phyloP scores from a whole-genome alignment of 139 green algal genomes.

The Coelastrella sp. region DNA sequence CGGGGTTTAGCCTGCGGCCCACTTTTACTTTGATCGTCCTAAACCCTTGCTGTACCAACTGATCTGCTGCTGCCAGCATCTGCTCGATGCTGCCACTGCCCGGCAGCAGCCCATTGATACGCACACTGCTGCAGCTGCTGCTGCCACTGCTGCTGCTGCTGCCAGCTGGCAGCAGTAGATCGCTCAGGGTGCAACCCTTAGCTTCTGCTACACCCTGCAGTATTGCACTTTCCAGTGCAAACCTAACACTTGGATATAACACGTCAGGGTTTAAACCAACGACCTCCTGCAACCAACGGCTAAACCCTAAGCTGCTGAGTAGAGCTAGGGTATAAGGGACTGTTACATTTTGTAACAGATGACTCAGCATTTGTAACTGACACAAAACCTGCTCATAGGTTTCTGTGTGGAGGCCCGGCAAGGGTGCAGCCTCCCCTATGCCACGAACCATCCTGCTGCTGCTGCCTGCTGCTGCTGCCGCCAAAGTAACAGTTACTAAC shows the following conservation, averaged over 20 bases:
- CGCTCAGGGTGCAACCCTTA: conserved; percentile 14
- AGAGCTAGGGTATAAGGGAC: conserved; percentile 61
- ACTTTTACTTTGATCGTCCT: conserved; percentile 94
- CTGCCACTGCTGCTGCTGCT: conserved; percentile 51
- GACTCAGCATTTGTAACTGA: conserved; percentile 69
- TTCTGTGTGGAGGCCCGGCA: conserved; percentile 92
- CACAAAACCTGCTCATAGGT: conserved; percentile 66
- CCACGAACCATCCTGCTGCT: conserved; percentile 39
- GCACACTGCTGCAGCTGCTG: conserved; percentile 26
- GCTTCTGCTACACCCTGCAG: conserved; percentile 73
- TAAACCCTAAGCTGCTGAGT: conserved; percentile 58
- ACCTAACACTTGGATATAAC: conserved; percentile 55
- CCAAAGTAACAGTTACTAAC: conserved; percentile 62
- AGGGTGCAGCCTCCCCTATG: conserved; percentile 74
- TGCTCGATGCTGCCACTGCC: conserved; percentile 18
- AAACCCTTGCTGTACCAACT: conserved; percentile 65
- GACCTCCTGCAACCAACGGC: conserved; percentile 67
- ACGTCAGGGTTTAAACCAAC: conserved; percentile 56
- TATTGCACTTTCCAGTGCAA: conserved; percentile 84
- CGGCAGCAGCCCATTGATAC: conserved; percentile 66
- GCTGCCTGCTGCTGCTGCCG: conserved; percentile 2
- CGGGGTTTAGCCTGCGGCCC: conserved; percentile 56
- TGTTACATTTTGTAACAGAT: conserved; percentile 21
- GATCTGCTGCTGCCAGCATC: conserved; percentile 36
- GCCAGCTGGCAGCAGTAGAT: conserved; percentile 29